Evolutionary conservation across 768 basidiomycete species (phyloP).

Genomic region (Termitomyces eurrhizus): DNA sequence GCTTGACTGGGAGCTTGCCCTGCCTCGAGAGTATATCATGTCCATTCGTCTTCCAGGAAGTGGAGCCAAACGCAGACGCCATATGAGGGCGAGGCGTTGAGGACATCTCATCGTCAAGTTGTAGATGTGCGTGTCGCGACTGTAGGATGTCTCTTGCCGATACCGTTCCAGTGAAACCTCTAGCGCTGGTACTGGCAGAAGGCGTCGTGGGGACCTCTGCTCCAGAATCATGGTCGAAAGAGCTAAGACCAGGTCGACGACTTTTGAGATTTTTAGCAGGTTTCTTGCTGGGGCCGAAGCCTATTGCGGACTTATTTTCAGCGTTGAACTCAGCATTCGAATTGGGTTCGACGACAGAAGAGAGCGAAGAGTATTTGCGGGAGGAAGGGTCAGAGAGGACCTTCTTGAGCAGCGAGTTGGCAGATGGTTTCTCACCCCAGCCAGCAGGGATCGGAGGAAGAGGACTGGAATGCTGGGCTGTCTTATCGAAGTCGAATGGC

Average conservation of each 20-base stretch:
- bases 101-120: constrained; percentile 15
- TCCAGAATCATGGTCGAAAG: constrained; percentile 15
- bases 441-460: constrained; percentile 14
- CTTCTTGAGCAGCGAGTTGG: constrained; percentile 11
- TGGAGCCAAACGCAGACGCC: not conserved
- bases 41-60: constrained; percentile 6
- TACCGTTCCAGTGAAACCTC: constrained; percentile 9
- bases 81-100: constrained; percentile 15
- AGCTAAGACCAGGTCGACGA: constrained; percentile 18
- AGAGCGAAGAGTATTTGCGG: constrained; percentile 8
- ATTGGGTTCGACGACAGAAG: constrained; percentile 3
- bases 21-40: not conserved
- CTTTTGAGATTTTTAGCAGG: constrained; percentile 24
- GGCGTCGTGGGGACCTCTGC: constrained; percentile 13
- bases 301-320: not conserved
- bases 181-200: constrained; percentile 8
- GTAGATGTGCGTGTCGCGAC: not conserved
- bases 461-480: not conserved
- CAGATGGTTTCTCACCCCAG: constrained; percentile 14
- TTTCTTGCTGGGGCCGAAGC: constrained; percentile 22
- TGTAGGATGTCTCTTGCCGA: constrained; percentile 16
- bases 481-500: constrained; percentile 5
- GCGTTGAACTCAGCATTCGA: constrained; percentile 3
- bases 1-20: not conserved
- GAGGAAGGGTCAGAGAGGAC: constrained; percentile 10